Evolutionary conservation across 345 rosid genomes (phyloP), one percentile per base, ranked within the genome.

Genomic region (Bretschneidera sinensis): DNA sequence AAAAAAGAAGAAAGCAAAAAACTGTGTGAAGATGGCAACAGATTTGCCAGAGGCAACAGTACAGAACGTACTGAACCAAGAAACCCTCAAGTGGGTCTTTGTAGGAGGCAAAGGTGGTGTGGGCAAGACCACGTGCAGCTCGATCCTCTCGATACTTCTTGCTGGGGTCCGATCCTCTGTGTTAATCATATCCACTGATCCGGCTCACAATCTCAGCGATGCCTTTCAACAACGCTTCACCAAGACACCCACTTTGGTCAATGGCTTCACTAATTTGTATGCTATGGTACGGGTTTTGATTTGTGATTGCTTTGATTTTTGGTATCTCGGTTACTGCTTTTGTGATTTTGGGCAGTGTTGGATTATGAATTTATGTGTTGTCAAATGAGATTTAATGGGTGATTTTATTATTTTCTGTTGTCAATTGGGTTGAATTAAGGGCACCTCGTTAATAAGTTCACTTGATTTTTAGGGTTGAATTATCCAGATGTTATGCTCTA

Each of bases 91-190:
- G 79, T 95, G 99, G 97, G 96, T 95, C 0, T 95, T 95, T 67
- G 99, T 95, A 21, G 97, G 99, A 23, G 99, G 99, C 9, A 94
- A 94, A 71, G 99, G 99, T 52, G 99, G 99, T 28, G 97, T 94
- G 0, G 97, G 99, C 45, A 94, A 94, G 79, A 95, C 99, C 52
- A 91, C 96, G 11, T 88, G 99, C 78, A 95, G 99, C 74, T 95
- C 97, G 2, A 83, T 91, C 39, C 75, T 95, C 21, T 75, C 99
- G 39, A 85, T 88, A 70, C 85, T 90, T 48, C 72, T 95, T 54
- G 85, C 97, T 34, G 57, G 63, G 63, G 91, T 91, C 62, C 85
- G 99, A 74, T 66, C 96, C 66, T 91, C 99, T 31, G 99, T 95
- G 33, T 75, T 95, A 73, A 91, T 95, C 79, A 95, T 95, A 61